Evolutionary conservation across 2,329 filamentous ascomycete genomes (phyloP), one percentile per base, ranked within the genome.

Genomic region (Aspergillus hortae): DNA sequence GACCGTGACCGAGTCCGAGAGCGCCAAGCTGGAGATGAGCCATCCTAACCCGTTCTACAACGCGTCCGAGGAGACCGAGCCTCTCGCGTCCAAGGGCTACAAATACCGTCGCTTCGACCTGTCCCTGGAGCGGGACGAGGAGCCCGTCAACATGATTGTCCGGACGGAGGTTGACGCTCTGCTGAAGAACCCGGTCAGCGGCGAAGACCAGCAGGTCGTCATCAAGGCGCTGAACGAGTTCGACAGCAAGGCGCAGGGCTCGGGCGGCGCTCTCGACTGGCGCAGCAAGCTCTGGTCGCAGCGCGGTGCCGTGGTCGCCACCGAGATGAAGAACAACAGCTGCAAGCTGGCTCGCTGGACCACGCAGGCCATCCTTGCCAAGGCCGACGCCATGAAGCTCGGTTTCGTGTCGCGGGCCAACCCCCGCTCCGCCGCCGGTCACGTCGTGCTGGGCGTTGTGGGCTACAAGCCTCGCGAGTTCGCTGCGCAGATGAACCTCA

Each of bases 281-380:
- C 84, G 94, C 71, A 88, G 86, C 62, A 99, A 99, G 83, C 84
- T 99, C 55, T 88, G 89, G 59, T 90, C 87, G 64, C 92, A 96
- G 79, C 88, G 94, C 67, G 94, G 94, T 85, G 94, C 94, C 52
- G 92, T 99, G 41, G 89, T 99, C 23, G 94, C 94, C 17, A 99
- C 94, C 11, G 94, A 99, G 80, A 99, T 99, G 94, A 99, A 99
- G 89, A 99, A 99, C 85, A 99, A 99, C 84, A 91, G 86, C 69
- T 95, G 90, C 88, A 99, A 99, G 81, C 86, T 99, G 57, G 94
- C 94, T 53, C 83, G 94, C 72, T 99, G 94, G 94, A 96, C 94
- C 30, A 90, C 92, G 41, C 94, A 99, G 80, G 90, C 88, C 68
- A 96, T 99, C 68, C 84, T 99, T 53, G 92, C 92, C 71, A 92